Conservation (phyloP, 129 eudicot species). For the Oenanthe sinensis region DNA sequence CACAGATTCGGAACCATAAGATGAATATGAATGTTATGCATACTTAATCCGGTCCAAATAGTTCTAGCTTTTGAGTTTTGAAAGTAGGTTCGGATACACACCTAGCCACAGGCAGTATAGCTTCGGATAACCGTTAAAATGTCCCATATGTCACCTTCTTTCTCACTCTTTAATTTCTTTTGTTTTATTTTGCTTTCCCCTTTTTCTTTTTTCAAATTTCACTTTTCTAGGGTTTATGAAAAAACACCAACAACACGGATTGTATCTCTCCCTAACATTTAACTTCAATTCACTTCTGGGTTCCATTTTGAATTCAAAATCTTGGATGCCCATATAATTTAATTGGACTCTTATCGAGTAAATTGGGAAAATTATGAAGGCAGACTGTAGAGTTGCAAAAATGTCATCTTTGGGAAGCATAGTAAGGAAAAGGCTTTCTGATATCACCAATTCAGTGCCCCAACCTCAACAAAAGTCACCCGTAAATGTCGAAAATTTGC, state of each 20-base stretch:
- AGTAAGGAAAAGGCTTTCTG: slow-evolving; percentile 60
- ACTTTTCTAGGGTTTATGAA: not conserved
- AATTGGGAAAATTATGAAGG: not conserved
- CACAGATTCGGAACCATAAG: too few relatives aligned
- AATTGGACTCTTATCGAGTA: not conserved
- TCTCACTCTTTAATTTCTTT: not conserved
- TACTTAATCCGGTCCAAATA: not conserved
- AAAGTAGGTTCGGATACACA: not conserved
- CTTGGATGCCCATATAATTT: not conserved
- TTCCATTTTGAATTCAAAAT: not conserved
- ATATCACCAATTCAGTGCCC: slow-evolving; percentile 54
- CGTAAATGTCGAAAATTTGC: slow-evolving; percentile 18
- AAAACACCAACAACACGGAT: not conserved
- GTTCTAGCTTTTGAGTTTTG: not conserved
- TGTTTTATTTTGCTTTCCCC: too few relatives aligned
- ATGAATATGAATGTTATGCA: too few relatives aligned
- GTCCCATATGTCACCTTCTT: not conserved
- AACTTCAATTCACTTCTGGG: not conserved
- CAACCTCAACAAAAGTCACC: slow-evolving; percentile 51
- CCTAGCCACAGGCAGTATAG: not conserved
- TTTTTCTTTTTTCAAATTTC: not conserved
- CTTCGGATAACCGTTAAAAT: not conserved
- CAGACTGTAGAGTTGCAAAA: slow-evolving; percentile 34
- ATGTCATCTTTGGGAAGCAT: slow-evolving; percentile 56
- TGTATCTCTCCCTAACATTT: not conserved